phyloP scores from a whole-genome alignment of 805 yeast species.

The Myxozyma kluyveri region DNA sequence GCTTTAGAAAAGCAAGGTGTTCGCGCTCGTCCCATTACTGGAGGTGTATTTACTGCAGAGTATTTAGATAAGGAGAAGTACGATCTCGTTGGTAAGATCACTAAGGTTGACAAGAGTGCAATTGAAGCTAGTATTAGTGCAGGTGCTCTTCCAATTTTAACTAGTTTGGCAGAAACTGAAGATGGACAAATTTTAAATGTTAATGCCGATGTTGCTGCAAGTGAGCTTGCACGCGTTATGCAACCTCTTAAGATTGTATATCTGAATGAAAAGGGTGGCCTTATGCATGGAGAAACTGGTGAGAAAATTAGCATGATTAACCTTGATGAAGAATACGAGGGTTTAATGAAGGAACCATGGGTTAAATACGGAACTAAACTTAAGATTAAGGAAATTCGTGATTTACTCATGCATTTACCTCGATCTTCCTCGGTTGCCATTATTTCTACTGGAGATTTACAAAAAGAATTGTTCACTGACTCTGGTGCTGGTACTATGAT shows the following conservation, averaged over 20 bases:
- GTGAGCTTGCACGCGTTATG: slow-evolving; percentile 92
- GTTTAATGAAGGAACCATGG: slow-evolving; percentile 89
- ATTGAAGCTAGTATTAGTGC: slow-evolving; percentile 93
- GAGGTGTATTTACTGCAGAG: slow-evolving; percentile 93
- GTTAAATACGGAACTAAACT: slow-evolving; percentile 97
- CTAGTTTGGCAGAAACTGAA: slow-evolving; percentile 94
- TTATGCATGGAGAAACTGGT: slow-evolving; percentile 85
- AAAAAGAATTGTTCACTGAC: slow-evolving; percentile 95
- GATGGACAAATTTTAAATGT: slow-evolving; percentile 96
- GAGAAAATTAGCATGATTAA: slow-evolving; percentile 87
- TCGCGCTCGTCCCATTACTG: slow-evolving; percentile 96
- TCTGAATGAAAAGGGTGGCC: slow-evolving; percentile 96
- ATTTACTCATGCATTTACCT: slow-evolving; percentile 87
- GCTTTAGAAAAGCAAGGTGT: slow-evolving; percentile 96
- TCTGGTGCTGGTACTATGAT: slow-evolving; percentile 99
- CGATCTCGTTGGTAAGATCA: slow-evolving; percentile 87
- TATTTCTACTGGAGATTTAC: slow-evolving; percentile 89
- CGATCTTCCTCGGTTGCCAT: slow-evolving; percentile 97
- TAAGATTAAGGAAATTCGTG: slow-evolving; percentile 94
- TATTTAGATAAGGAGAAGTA: slow-evolving; percentile 88
- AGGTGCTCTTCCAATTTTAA: slow-evolving; percentile 93
- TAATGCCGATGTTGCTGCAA: slow-evolving; percentile 98
- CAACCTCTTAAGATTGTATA: slow-evolving; percentile 97
- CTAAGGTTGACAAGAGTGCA: slow-evolving; percentile 79
- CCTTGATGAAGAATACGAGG: slow-evolving; percentile 93